Conservation (phyloP, 2,329 filamentous ascomycete genomes). For the Fusarium siculi region DNA sequence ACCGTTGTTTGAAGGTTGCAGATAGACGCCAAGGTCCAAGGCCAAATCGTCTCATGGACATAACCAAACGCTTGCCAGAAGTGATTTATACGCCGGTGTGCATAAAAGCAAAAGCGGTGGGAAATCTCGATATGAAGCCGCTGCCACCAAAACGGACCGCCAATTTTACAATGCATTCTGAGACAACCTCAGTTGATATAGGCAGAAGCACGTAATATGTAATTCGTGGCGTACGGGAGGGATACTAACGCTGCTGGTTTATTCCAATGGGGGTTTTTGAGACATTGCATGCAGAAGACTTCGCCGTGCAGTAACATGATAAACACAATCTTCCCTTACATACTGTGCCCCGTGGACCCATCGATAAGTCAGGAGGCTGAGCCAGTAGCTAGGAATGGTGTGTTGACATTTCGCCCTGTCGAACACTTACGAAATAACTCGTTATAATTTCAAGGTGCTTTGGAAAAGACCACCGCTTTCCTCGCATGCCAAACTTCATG, state of each 20-base stretch:
- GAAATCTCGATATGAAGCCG: background rate
- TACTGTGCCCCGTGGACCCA: background rate
- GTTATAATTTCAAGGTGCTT: background rate
- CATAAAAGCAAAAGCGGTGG: background rate
- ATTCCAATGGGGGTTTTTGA: background rate
- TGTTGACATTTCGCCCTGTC: background rate
- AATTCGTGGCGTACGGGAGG: background rate
- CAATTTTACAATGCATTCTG: background rate
- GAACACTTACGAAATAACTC: background rate
- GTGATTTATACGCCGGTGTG: background rate
- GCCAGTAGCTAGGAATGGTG: background rate
- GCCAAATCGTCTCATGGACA: background rate
- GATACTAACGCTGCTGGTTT: background rate
- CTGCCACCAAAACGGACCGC: background rate
- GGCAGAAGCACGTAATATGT: background rate
- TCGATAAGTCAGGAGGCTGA: background rate
- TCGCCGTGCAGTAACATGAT: background rate
- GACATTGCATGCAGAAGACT: background rate
- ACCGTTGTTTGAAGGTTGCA: background rate
- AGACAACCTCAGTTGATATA: background rate
- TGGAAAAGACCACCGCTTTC: background rate
- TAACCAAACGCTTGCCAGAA: background rate
- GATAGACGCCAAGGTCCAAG: background rate
- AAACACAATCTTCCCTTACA: background rate
- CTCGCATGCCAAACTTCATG: conserved; percentile 1